These are phyloP conservation scores for Ceratobasidium papillatum DNA, from an alignment of 1,284 basidiomycete genomes.

Conservation along the genomic window DNA sequence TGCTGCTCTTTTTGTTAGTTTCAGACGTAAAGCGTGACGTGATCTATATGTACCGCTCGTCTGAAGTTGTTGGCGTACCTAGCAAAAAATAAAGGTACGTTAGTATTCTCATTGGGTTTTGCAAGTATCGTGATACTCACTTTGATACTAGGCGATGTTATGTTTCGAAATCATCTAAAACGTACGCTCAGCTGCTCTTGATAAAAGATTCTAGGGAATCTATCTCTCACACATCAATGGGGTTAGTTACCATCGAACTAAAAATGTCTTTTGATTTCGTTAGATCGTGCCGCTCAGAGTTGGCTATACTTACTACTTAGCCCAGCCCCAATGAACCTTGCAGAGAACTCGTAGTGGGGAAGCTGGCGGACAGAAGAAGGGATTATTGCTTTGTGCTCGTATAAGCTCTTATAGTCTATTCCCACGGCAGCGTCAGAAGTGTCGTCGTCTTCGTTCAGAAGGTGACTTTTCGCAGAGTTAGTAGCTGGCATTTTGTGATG, in stretches of 20 bases:
- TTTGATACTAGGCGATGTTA: conserved; percentile 47
- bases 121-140: conserved; percentile 40
- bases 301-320: conserved; percentile 42
- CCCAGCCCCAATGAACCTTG: conserved; percentile 41
- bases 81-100: neutral
- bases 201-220: neutral
- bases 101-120: neutral
- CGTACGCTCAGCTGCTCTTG: conserved; percentile 11
- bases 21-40: conserved; percentile 4
- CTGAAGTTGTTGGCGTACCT: conserved; percentile 55
- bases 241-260: conserved; percentile 54
- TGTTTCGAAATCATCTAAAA: conserved; percentile 8
- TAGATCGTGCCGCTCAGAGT: neutral
- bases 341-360: conserved; percentile 25
- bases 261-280: conserved; percentile 51
- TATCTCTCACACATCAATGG: conserved; percentile 53
- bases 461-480: conserved; percentile 5
- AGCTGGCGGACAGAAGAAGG: conserved; percentile 15
- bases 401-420: conserved; percentile 14
- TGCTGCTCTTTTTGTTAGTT: conserved; percentile 46
- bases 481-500: conserved; percentile 5
- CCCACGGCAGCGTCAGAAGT: conserved; percentile 25
- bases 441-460: conserved; percentile 17
- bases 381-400: conserved; percentile 22
- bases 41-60: conserved; percentile 50